Base-by-base conservation (phyloP, 2,329 filamentous ascomycete species). In the Penicillium sp. region DNA sequence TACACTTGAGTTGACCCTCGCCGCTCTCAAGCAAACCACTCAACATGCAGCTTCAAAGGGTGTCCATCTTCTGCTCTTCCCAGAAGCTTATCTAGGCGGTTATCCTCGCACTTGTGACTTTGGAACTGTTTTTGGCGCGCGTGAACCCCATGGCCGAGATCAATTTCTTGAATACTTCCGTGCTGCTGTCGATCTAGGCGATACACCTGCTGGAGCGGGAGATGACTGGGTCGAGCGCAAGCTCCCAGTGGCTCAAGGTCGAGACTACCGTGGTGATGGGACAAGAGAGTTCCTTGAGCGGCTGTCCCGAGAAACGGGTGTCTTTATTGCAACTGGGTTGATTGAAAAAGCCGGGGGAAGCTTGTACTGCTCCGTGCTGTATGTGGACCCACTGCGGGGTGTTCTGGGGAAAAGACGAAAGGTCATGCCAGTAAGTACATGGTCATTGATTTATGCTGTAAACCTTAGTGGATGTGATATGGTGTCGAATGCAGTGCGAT, bases 51-150 rank as follows among this genome's bases (percentile, higher is more conserved):
- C 86, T 37, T 80, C 71, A 12, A 72, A 77, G 40, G 78, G 77
- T 45, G 78, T 84, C 16, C 78, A 94, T 70, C 80, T 97, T 47
- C 80, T 97, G 28, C 84, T 97, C 50, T 92, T 97, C 58, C 93
- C 93, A 0, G 92, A 97, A 77, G 92, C 92, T 22, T 96, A 91
- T 69, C 82, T 97, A 1, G 93, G 93, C 44, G 93, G 92, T 1
- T 97, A 97, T 70, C 93, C 93, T 17, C 88, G 92, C 11, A 91
- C 88, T 17, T 87, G 87, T 59, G 78, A 79, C 48, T 96, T 96
- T 67, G 91, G 91, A 5, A 86, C 85, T 44, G 81, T 83, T 1
- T 80, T 96, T 6, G 92, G 92, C 4, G 79, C 81, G 16, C 86
- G 92, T 36, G 81, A 82, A 0, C 77, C 82, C 3, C 77, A 80